Conservation (phyloP, 2,329 filamentous ascomycete genomes). For the Aspergillus flavus region DNA sequence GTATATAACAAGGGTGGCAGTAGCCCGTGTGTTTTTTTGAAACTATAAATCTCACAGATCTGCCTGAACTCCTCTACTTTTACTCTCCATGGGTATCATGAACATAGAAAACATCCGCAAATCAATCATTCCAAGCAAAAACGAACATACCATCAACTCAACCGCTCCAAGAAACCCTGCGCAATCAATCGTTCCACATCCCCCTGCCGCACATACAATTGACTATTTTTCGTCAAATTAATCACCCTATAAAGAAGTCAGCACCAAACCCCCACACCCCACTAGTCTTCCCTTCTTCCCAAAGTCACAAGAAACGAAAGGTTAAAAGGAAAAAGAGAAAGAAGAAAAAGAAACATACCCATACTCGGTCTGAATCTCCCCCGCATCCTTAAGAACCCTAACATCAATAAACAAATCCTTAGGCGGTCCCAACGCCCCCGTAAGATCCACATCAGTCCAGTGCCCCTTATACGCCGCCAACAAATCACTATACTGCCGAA, state of each 20-base stretch:
- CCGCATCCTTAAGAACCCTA: slow-evolving; percentile 90
- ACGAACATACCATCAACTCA: slow-evolving; percentile 61
- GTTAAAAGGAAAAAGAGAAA: not conserved
- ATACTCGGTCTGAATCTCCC: slow-evolving; percentile 98
- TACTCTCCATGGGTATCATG: slow-evolving; percentile 22
- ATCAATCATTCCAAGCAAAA: not conserved
- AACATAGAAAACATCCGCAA: slow-evolving; percentile 12
- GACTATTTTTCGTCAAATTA: slow-evolving; percentile 95
- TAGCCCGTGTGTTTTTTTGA: not conserved
- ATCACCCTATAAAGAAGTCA: slow-evolving; percentile 67
- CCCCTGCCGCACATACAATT: slow-evolving; percentile 93
- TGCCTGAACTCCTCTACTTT: not conserved
- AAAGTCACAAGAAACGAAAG: not conserved
- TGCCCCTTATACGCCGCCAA: slow-evolving; percentile 96
- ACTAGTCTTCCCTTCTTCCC: not conserved
- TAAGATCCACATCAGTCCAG: slow-evolving; percentile 97
- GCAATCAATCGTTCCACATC: slow-evolving; percentile 94
- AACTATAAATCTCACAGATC: not conserved
- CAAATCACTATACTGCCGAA: slow-evolving; percentile 86
- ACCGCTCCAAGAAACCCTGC: slow-evolving; percentile 90
- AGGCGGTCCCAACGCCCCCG: slow-evolving; percentile 91
- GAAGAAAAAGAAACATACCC: slow-evolving; percentile 63
- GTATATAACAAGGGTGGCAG: not conserved
- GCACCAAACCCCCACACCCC: slow-evolving; percentile 16
- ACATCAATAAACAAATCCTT: slow-evolving; percentile 96